Percentiles rank a stretch among this genome's conserved stretches.
Conservation (phyloP, 768 basidiomycete species). For the Collybia nuda region DNA sequence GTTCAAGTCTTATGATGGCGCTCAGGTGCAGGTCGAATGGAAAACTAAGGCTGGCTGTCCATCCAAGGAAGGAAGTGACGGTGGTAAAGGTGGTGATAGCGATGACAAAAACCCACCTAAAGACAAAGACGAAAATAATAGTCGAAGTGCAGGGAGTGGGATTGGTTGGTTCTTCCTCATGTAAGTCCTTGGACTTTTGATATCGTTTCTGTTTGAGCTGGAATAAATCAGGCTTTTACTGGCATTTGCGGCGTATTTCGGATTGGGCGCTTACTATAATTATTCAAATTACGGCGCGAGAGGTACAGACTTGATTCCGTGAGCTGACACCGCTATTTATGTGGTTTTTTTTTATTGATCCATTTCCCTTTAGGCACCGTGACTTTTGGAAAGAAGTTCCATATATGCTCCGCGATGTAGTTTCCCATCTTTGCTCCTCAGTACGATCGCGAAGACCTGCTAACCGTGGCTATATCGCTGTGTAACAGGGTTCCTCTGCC, state of each 20-base stretch:
- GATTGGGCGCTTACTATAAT: conserved; percentile 82
- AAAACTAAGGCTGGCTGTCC: conserved; percentile 58
- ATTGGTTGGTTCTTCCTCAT: conserved; percentile 89
- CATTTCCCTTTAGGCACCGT: conserved; percentile 60
- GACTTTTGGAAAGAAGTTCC: conserved; percentile 92
- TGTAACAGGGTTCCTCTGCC: conserved; percentile 34
- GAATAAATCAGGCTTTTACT: conserved; percentile 50
- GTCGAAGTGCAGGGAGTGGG: conserved; percentile 60
- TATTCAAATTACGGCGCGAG: conserved; percentile 85
- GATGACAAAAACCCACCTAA: conserved; percentile 11
- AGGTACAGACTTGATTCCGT: conserved; percentile 85
- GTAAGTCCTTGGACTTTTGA: conserved; percentile 40
- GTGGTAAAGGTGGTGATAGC: conserved; percentile 32
- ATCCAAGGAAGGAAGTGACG: conserved; percentile 36
- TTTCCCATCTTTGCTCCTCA: conserved; percentile 73
- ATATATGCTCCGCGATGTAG: conserved; percentile 78
- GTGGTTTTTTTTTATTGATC: conserved; percentile 8
- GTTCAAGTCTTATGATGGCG: conserved; percentile 62
- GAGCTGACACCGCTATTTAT: conserved; percentile 28
- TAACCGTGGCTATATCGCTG: conserved; percentile 73
- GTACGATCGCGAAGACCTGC: conserved; percentile 65
- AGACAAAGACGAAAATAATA: conserved; percentile 22
- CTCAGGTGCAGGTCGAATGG: conserved; percentile 61
- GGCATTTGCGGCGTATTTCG: conserved; percentile 70
- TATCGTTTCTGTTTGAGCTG: background rate